Conservation (phyloP, 139 green algal genomes). For the Bryopsis sp. region DNA sequence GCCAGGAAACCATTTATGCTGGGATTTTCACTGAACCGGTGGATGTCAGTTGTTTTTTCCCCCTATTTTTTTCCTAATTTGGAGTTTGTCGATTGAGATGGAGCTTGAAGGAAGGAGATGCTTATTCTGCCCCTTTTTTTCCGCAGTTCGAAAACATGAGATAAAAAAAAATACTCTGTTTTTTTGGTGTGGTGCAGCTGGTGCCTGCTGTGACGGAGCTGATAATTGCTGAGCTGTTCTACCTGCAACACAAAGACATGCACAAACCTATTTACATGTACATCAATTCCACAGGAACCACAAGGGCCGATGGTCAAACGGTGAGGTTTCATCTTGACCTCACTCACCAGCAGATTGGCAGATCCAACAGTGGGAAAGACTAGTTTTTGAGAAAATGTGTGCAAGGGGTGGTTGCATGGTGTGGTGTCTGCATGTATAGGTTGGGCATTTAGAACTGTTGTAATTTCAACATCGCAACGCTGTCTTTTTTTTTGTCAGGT, state of each 20-base stretch:
- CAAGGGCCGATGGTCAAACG: constrained; percentile 53
- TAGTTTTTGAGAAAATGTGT: too few relatives aligned
- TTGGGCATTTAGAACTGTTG: too few relatives aligned
- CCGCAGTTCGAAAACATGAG: not conserved
- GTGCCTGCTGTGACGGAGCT: constrained; percentile 97
- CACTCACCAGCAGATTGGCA: too few relatives aligned
- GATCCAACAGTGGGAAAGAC: too few relatives aligned
- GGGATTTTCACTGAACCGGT: not conserved
- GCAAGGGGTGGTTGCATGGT: too few relatives aligned
- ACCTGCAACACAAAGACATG: constrained; percentile 83
- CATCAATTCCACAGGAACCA: constrained; percentile 90
- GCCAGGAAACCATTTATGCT: not conserved
- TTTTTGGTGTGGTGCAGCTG: constrained; percentile 58
- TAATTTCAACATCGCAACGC: too few relatives aligned
- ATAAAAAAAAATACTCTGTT: not conserved
- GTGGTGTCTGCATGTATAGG: too few relatives aligned
- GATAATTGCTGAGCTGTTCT: constrained; percentile 95
- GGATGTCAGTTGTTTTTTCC: not conserved
- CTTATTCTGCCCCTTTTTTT: not conserved
- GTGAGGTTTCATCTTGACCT: too few relatives aligned
- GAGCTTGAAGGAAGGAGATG: not conserved
- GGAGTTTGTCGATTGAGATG: not conserved
- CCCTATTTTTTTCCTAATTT: not conserved
- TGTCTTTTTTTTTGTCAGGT: too few relatives aligned
- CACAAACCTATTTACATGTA: constrained; percentile 90